Base-by-base conservation (phyloP, 768 basidiomycete genomes). In the Cyclocybe cylindracea region DNA sequence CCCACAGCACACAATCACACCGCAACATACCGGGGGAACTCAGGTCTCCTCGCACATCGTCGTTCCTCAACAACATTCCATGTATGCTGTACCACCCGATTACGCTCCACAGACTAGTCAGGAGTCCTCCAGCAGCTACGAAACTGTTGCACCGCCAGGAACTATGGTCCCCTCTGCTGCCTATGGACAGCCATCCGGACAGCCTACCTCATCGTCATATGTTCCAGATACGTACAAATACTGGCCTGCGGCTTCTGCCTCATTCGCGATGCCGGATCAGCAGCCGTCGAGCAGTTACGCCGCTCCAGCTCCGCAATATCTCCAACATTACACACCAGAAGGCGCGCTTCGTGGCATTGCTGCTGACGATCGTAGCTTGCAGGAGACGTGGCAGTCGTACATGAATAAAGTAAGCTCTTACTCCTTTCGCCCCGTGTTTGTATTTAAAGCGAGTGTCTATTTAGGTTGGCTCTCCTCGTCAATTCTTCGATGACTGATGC, bases 341-440 rank as follows among this genome's bases (percentile, higher is more conserved):
- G 72, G 63, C 38, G 78, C 74, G 9, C 61, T 78, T 57, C 67
- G 69, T 10, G 78, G 77, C 0, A 75, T 79, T 46, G 77, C 77
- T 7, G 78, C 77, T 31, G 81, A 83, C 47, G 83, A 84, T 61
- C 70, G 72, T 44, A 74, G 78, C 42, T 57, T 86, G 49, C 82
- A 84, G 66, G 86, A 87, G 67, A 86, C 85, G 8, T 89, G 86
- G 86, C 77, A 79, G 63, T 74, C 79, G 51, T 89, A 85, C 69
- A 81, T 86, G 75, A 74, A 78, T 53, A 82, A 82, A 60, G 76
- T 83, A 48, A 58, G 70, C 47, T 29, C 33, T 35, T 43, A 16
- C 41, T 43, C 63, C 48, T 5, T 51, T 54, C 1, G 40, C 31
- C 35, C 50, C 43, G 32, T 31, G 4, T 48, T 39, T 14, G 40